Evolutionary conservation across 163 green algal genomes (phyloP), one percentile per base, ranked within the genome.

Genomic region (Coccomyxa subellipsoidea): DNA sequence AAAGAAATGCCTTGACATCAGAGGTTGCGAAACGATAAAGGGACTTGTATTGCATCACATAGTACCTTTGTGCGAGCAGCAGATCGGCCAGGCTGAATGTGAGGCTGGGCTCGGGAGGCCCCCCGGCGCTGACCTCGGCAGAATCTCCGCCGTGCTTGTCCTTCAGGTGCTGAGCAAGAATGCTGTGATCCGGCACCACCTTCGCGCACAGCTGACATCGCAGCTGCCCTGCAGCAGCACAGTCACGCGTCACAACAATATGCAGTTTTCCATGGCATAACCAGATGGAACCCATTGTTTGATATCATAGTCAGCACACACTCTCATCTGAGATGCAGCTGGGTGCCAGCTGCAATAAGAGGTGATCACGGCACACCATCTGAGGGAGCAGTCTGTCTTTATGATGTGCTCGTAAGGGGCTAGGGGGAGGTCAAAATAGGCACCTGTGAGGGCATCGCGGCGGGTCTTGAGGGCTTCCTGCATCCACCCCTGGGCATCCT

Each of bases 131-230:
- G 15, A 23, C 7, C 9, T 69, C 31, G 25, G 76, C 6, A 37
- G 73, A 31, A 34, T 36, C 31, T 4, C 88, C 88, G 0, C 40
- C 76, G 66, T 94, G 91, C 76, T 85, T 86, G 18, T 87, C 81
- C 40, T 82, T 86, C 34, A 94, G 76, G 80, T 94, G 91, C 85
- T 93, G 89, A 0, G 86, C 89, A 29, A 94, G 83, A 53, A 80
- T 84, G 21, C n/a, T 32, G 81, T 90, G 88, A 15, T 82, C 78
- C 34, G 79, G 54, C n/a, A 91, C 88, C 0, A 84, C 86, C 53
- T 86, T 85, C 40, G 87, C 87, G 76, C 90, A 94, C 3, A 78
- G 86, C 36, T 80, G 75, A 81, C 90, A 94, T 15, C 86, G 81
- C 40, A 92, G 72, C 35, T 89, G 88, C 47, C 88, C 83, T 86